Percentiles rank a stretch among this genome's conserved stretches.
These are phyloP conservation scores for Microthlaspi erraticum DNA, from an alignment of 345 rosid genomes.

Conservation along the genomic window DNA sequence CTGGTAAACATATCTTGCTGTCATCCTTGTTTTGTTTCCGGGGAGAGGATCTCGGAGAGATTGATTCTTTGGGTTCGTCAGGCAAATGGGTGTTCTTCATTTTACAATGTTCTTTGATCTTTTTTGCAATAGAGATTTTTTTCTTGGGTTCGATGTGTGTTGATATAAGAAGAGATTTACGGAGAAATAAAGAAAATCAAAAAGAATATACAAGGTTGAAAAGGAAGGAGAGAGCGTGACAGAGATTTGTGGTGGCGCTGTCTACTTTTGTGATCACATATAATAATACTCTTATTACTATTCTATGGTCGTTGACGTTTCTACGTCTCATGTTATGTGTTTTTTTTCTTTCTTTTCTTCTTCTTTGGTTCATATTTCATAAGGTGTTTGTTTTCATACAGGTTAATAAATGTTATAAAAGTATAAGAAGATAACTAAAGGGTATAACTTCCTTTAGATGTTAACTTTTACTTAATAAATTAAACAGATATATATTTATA, in stretches of 20 bases:
- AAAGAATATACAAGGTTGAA: slow-evolving; percentile 38
- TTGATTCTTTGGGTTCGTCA: slow-evolving; percentile 30
- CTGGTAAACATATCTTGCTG: slow-evolving; percentile 10
- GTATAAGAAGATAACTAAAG: no score
- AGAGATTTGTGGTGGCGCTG: slow-evolving; percentile 40
- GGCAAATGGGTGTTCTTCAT: slow-evolving; percentile 33
- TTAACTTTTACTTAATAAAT: no score
- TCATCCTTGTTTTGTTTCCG: slow-evolving; percentile 9
- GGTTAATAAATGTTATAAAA: no score
- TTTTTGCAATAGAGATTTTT: background rate
- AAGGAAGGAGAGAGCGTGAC: slow-evolving; percentile 35
- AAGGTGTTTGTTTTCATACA: no score
- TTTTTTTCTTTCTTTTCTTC: no score
- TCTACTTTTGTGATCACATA: slow-evolving; percentile 27
- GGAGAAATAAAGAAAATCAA: background rate
- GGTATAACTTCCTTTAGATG: no score
- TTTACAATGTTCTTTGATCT: background rate
- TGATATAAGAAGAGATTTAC: slow-evolving; percentile 5
- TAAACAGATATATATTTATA: no score
- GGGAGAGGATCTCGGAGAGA: slow-evolving; percentile 12
- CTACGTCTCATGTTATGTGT: no score
- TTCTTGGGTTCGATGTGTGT: background rate
- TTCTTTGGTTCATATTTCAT: no score
- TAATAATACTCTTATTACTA: background rate
- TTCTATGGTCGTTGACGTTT: no score